Evolutionary conservation across 2,329 filamentous ascomycete species (phyloP).

Genomic region (Tothia fuscella): DNA sequence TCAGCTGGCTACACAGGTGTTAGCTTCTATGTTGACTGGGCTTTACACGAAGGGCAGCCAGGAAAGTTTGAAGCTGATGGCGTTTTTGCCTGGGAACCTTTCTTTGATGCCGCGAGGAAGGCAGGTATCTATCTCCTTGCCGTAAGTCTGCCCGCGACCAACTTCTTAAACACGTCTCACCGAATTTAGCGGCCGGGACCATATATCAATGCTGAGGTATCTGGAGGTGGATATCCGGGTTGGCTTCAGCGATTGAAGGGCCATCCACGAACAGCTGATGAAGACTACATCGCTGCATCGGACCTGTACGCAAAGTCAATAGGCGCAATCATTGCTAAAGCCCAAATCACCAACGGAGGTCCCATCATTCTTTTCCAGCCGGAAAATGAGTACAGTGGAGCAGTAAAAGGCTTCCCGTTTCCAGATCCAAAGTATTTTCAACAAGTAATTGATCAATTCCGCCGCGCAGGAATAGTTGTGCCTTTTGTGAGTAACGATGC

Average conservation of each 20-base stretch:
- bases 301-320: constrained; percentile 49
- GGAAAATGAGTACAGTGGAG: constrained; percentile 65
- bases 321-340: constrained; percentile 54
- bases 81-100: constrained; percentile 59
- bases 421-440: constrained; percentile 58
- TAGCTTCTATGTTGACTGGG: constrained; percentile 73
- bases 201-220: constrained; percentile 68
- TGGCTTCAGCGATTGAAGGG: constrained; percentile 63
- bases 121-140: constrained; percentile 70
- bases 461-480: constrained; percentile 57
- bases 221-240: constrained; percentile 68
- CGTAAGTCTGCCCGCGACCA: no score
- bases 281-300: constrained; percentile 53
- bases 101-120: constrained; percentile 62
- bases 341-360: constrained; percentile 72
- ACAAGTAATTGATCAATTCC: constrained; percentile 56
- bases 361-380: constrained; percentile 69
- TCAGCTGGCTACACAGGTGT: constrained; percentile 68
- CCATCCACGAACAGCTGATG: constrained; percentile 48
- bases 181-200: constrained; percentile 47
- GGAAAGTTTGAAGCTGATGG: constrained; percentile 60
- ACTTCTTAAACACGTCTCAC: neutral
- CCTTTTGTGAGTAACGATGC: constrained; percentile 69
- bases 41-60: constrained; percentile 59
- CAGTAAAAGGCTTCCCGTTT: constrained; percentile 39